Conservation (phyloP, 768 basidiomycete genomes). For the Trametes villosa region DNA sequence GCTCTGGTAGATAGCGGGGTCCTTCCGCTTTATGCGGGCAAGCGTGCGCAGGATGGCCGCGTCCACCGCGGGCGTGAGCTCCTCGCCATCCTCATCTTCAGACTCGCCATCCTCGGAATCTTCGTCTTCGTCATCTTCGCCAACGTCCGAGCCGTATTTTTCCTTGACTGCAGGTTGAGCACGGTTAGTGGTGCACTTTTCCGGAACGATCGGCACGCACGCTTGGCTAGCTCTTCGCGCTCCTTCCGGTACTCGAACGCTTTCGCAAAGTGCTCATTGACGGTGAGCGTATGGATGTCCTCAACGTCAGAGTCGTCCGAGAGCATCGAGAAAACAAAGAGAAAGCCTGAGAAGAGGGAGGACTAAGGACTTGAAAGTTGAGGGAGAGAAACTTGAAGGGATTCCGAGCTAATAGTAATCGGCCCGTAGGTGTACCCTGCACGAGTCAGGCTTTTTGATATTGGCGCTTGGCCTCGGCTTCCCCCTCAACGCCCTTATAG, state of each 20-base stretch:
- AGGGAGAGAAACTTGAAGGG: no score
- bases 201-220: constrained; percentile 46
- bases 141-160: constrained; percentile 81
- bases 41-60: constrained; percentile 93
- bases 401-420: no score
- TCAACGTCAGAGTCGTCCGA: constrained; percentile 44
- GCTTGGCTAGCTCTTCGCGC: constrained; percentile 78
- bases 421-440: no score
- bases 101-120: constrained; percentile 80
- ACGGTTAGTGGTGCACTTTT: not conserved
- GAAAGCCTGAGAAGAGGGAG: not conserved
- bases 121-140: constrained; percentile 54
- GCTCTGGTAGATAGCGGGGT: constrained; percentile 82
- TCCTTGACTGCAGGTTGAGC: constrained; percentile 70
- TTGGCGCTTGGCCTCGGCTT: no score
- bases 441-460: no score
- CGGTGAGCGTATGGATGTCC: constrained; percentile 55
- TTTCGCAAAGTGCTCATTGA: constrained; percentile 80
- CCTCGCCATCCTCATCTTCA: constrained; percentile 94
- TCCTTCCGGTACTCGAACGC: constrained; percentile 85
- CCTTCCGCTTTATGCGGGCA: constrained; percentile 78
- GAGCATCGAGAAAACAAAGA: no score
- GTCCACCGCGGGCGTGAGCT: constrained; percentile 91
- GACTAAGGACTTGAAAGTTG: no score
- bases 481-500: no score